Evolutionary conservation across 192 early-diverging fungal genomes (phyloP).

Genomic region (Gaertneriomyces sp.): DNA sequence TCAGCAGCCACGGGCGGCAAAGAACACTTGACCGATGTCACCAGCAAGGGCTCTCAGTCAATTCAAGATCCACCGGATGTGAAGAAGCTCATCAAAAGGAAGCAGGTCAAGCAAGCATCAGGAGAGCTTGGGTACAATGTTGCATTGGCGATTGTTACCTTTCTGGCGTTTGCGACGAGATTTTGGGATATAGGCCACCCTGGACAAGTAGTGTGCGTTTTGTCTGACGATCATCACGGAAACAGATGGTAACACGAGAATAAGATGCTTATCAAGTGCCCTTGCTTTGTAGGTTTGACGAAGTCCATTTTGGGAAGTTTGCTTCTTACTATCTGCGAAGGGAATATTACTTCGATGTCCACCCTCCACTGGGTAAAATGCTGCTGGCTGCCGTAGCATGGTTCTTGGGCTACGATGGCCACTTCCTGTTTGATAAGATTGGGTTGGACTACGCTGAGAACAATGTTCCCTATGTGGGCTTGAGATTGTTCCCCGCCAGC

Average conservation of each 20-base stretch:
- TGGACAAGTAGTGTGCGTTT: conserved; percentile 44
- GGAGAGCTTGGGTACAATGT: conserved; percentile 5
- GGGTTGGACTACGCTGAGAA: conserved; percentile 84
- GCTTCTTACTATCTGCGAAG: conserved; percentile 85
- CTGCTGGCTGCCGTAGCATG: conserved; percentile 79
- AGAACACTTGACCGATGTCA: too few species aligned
- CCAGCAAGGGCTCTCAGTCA: too few species aligned
- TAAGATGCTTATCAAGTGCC: neutral
- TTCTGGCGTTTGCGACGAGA: conserved; percentile 38
- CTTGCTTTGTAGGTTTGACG: conserved; percentile 75
- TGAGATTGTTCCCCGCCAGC: conserved; percentile 75
- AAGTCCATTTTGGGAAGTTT: conserved; percentile 99
- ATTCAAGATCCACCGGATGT: too few species aligned
- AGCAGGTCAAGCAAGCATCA: neutral
- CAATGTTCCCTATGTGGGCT: conserved; percentile 82
- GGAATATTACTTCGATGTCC: conserved; percentile 95
- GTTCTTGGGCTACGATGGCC: conserved; percentile 89
- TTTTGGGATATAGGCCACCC: conserved; percentile 40
- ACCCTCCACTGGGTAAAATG: conserved; percentile 93
- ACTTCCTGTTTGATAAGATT: conserved; percentile 93
- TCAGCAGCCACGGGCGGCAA: too few species aligned
- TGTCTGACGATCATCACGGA: neutral
- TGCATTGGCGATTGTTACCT: conserved; percentile 27
- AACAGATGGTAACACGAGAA: neutral
- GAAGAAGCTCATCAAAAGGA: too few species aligned